Percentiles rank a stretch among this genome's conserved stretches.
phyloP scores from a whole-genome alignment of 108 stramenopile genomes.

The Nitzschia sp. region DNA sequence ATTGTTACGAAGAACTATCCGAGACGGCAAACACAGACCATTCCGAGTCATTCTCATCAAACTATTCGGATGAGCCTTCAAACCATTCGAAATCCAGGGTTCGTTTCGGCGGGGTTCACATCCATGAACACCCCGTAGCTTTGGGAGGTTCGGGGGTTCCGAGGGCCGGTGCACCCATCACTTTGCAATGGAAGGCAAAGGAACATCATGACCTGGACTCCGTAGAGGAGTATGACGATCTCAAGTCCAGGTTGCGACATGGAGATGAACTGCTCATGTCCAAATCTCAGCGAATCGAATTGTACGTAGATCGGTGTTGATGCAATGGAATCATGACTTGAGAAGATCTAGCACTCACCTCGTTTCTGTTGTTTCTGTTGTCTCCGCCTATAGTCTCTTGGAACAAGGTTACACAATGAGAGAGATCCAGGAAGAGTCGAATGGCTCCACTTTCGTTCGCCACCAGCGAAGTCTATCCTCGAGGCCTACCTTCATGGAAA shows the following conservation, averaged over 20 bases:
- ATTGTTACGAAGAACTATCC: no score
- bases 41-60: no score
- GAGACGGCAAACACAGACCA: no score
- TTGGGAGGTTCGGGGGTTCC: conserved; percentile 15
- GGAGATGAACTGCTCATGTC: conserved; percentile 4
- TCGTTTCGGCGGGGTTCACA: conserved; percentile 9
- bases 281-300: background rate
- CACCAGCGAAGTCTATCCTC: background rate
- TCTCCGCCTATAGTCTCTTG: background rate
- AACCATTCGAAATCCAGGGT: background rate
- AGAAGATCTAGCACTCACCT: background rate
- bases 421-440: conserved; percentile 3
- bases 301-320: background rate
- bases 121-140: conserved; percentile 8
- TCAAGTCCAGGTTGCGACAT: background rate
- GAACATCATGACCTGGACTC: background rate
- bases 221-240: conserved; percentile 14
- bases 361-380: background rate
- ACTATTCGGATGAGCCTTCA: no score
- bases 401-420: conserved; percentile 8
- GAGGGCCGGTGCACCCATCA: conserved; percentile 6
- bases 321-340: background rate
- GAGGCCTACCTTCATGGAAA: background rate
- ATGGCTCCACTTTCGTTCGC: background rate
- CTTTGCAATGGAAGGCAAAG: conserved; percentile 5